phyloP scores from a whole-genome alignment of 371 early-diverging fungal genomes.

The Mucor piriformis region DNA sequence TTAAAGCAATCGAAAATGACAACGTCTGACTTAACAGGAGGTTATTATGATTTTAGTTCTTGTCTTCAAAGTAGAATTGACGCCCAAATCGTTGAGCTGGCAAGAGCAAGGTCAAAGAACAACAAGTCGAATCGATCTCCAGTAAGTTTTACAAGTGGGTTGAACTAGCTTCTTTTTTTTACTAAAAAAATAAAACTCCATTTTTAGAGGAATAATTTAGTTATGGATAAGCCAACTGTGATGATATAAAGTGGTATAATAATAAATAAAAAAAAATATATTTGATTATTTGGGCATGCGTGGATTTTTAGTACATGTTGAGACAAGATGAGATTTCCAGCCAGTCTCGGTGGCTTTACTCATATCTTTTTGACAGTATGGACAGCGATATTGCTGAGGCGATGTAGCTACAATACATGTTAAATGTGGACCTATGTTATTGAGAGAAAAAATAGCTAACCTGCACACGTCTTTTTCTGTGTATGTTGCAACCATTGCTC shows the following conservation, averaged over 20 bases:
- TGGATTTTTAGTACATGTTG: constrained; percentile 50
- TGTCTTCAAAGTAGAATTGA: constrained; percentile 27
- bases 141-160: constrained; percentile 16
- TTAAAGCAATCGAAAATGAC: constrained; percentile 1
- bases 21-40: constrained; percentile 6
- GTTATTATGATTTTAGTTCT: constrained; percentile 21
- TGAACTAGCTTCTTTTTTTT: too few relatives aligned
- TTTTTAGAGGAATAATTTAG: constrained; percentile 8
- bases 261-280: not conserved
- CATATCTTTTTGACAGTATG: constrained; percentile 66
- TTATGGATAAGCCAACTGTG: constrained; percentile 7
- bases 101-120: constrained; percentile 23
- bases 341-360: constrained; percentile 57
- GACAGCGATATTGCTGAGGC: constrained; percentile 57
- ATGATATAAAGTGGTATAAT: constrained; percentile 13
- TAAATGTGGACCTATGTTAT: not conserved
- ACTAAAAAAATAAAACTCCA: not conserved
- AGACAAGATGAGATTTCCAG: constrained; percentile 70
- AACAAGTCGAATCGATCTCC: constrained; percentile 8
- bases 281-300: constrained; percentile 11
- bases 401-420: constrained; percentile 10
- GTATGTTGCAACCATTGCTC: constrained; percentile 64
- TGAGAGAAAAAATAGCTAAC: constrained; percentile 17
- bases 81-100: constrained; percentile 23
- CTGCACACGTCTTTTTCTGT: constrained; percentile 50